These are phyloP conservation scores for Amaranthus tricolor DNA, from an alignment of 179 eudicot species.

Conservation along the genomic window DNA sequence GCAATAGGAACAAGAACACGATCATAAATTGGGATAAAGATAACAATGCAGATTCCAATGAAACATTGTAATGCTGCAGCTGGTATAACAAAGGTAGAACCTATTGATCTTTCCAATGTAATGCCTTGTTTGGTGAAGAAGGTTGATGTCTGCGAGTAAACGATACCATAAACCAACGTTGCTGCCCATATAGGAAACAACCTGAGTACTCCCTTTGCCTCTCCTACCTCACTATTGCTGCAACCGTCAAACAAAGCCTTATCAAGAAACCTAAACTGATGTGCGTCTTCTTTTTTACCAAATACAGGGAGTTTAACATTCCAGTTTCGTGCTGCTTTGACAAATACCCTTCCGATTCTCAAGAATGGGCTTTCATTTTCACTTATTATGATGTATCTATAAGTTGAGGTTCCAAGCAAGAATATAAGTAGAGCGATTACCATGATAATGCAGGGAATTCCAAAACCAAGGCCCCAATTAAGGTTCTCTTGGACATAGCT, in stretches of 20 bases:
- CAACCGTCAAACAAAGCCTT: slow-evolving; percentile 36
- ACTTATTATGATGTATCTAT: slow-evolving; percentile 38
- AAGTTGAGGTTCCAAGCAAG: slow-evolving; percentile 48
- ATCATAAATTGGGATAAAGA: slow-evolving; percentile 53
- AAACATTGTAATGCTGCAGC: slow-evolving; percentile 47
- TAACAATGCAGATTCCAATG: slow-evolving; percentile 23
- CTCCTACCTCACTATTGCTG: slow-evolving; percentile 39
- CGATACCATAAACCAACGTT: slow-evolving; percentile 41
- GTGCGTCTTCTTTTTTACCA: slow-evolving; percentile 21
- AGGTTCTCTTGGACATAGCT: slow-evolving; percentile 65
- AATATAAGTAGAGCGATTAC: slow-evolving; percentile 44
- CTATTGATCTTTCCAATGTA: slow-evolving; percentile 50
- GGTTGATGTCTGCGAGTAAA: slow-evolving; percentile 42
- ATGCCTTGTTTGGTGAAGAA: slow-evolving; percentile 57
- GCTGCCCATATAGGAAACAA: slow-evolving; percentile 54
- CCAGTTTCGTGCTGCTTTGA: slow-evolving; percentile 51
- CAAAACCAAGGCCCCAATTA: slow-evolving; percentile 75
- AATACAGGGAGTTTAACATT: slow-evolving; percentile 22
- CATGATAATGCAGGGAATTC: slow-evolving; percentile 60
- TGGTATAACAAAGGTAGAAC: slow-evolving; percentile 39
- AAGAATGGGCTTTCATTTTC: slow-evolving; percentile 42
- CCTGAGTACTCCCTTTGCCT: slow-evolving; percentile 51
- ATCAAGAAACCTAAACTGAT: slow-evolving; percentile 46
- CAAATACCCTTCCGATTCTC: slow-evolving; percentile 53
- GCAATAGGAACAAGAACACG: slow-evolving; percentile 45